phyloP scores from a whole-genome alignment of 495 filamentous ascomycete species.

The Pyronema omphalodes region DNA sequence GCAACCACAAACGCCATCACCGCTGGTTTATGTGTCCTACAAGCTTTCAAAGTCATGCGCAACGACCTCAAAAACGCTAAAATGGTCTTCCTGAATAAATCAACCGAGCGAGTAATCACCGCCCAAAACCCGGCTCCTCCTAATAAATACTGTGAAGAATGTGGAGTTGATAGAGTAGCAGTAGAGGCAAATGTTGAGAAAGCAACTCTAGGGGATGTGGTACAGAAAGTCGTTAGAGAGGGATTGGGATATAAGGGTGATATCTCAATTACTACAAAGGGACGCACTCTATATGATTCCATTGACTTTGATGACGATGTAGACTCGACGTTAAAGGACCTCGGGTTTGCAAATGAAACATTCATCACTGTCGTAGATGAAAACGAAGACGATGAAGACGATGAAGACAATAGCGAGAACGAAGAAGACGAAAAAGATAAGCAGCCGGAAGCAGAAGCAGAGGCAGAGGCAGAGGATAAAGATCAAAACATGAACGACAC shows the following conservation, averaged over 20 bases:
- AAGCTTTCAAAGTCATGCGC: slow-evolving; percentile 79
- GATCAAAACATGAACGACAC: neutral
- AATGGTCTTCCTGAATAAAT: slow-evolving; percentile 55
- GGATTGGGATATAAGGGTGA: slow-evolving; percentile 71
- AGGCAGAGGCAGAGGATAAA: no score
- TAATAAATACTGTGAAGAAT: slow-evolving; percentile 64
- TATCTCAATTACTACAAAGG: slow-evolving; percentile 52
- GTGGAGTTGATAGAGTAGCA: slow-evolving; percentile 49
- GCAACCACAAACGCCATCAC: slow-evolving; percentile 97
- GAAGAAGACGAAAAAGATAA: no score
- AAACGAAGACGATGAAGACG: slow-evolving; percentile 37
- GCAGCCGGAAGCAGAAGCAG: no score
- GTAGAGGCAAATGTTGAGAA: slow-evolving; percentile 49
- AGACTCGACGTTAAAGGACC: slow-evolving; percentile 53
- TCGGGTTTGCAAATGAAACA: slow-evolving; percentile 50
- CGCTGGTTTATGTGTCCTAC: slow-evolving; percentile 77
- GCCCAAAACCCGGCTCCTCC: slow-evolving; percentile 56
- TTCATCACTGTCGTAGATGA: slow-evolving; percentile 79
- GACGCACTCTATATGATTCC: slow-evolving; percentile 58
- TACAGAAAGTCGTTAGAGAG: slow-evolving; percentile 49
- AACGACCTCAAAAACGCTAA: slow-evolving; percentile 35
- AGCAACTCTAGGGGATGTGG: slow-evolving; percentile 65
- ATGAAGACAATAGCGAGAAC: slow-evolving; percentile 62
- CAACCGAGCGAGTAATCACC: slow-evolving; percentile 51
- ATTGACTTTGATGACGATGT: slow-evolving; percentile 77